These are phyloP conservation scores for Rubia balearica DNA, from an alignment of 305 asterid genomes.

Conservation along the genomic window DNA sequence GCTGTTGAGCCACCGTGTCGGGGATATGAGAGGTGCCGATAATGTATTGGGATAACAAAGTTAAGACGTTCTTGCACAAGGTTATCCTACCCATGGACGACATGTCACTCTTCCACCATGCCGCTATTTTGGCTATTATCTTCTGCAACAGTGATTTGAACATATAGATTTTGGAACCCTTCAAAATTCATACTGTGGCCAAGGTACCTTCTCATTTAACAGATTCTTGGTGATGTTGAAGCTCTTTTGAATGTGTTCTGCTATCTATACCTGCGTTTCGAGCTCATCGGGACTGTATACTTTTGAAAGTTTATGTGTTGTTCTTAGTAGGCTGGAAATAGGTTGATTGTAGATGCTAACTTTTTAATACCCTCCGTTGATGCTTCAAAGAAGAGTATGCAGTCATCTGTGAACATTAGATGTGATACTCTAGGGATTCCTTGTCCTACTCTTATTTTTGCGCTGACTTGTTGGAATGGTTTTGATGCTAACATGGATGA, in stretches of 20 bases:
- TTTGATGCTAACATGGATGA: neutral
- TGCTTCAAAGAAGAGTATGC: neutral
- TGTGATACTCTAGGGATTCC: neutral
- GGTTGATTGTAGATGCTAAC: neutral
- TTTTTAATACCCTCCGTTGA: too few relatives aligned
- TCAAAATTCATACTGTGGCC: neutral
- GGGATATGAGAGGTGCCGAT: neutral
- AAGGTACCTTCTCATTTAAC: neutral
- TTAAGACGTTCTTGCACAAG: neutral
- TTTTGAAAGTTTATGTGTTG: too few relatives aligned
- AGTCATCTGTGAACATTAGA: neutral
- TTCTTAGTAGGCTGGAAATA: neutral
- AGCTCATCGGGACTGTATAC: too few relatives aligned
- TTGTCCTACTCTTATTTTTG: neutral
- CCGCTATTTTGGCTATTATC: neutral
- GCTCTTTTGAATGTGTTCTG: too few relatives aligned
- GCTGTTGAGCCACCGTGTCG: neutral
- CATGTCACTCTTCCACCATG: neutral
- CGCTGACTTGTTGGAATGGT: neutral
- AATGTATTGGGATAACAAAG: neutral
- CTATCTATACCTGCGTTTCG: too few relatives aligned
- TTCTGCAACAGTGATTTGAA: neutral
- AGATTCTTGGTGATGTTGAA: too few relatives aligned
- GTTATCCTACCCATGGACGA: neutral
- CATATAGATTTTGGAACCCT: too few relatives aligned